Base-by-base conservation (phyloP, 768 basidiomycete species). In the Boletus edulis region DNA sequence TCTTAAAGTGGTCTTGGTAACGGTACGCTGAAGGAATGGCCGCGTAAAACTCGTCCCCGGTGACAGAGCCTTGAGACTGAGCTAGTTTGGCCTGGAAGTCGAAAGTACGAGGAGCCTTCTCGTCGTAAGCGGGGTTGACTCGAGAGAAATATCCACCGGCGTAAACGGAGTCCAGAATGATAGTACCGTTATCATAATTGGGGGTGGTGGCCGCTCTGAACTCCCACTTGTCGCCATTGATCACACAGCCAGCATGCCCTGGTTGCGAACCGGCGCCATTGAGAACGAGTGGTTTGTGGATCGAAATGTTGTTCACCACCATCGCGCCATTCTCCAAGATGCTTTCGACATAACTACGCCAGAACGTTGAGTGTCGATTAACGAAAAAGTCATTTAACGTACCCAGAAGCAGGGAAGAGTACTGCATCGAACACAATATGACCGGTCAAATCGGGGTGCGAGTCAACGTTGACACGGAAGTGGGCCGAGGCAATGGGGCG, bases 381-480 rank as follows among this genome's bases (percentile, higher is more conserved):
- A 37, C 40, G 20, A 35, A 46, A 18, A 3, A 54, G 35, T 7
- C 11, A 29, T 51, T 71, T 68, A 2, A 75, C 58, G 46, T 63
- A 80, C 18, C 76, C 79, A 17, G 78, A 71, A 14, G 76, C 78
- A 10, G 79, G 77, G 73, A 78, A 74, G 24, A 80, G 77, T 0
- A 76, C 69, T 20, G 78, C 76, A 1, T 74, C 75, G 27, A 72
- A 70, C 38, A 80, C 76, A 17, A 78, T 59, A 59, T 81, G 79
- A 34, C 79, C 71, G 0, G 76, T 73, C 10, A 81, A 60, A 22
- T 69, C 68, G 0, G 79, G 66, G 41, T 71, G 71, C 34, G 61
- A 55, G 27, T 70, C 65, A 9, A 55, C 65, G 37, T 54, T 79
- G 32, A 80, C 55, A 12, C 69, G 68, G 44, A 78, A 68, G 39